These are phyloP conservation scores for Lodderomyces theae DNA, from an alignment of 1,139 yeast species.

Conservation along the genomic window DNA sequence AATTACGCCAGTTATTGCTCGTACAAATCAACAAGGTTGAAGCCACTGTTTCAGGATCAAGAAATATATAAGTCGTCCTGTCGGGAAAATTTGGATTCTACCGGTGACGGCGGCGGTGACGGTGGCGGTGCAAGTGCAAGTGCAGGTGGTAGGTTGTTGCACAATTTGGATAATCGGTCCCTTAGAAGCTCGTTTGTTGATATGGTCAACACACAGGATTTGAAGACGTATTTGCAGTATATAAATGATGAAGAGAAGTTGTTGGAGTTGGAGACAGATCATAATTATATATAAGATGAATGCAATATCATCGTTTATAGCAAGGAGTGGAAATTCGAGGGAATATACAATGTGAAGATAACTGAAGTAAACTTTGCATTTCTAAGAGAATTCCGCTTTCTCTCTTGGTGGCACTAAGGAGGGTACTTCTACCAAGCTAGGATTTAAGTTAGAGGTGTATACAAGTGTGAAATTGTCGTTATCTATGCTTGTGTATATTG, in stretches of 20 bases:
- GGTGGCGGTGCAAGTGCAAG: too few relatives aligned
- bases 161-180: neutral
- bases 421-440: too few relatives aligned
- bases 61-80: neutral
- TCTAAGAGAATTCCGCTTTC: too few relatives aligned
- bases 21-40: conserved; percentile 6
- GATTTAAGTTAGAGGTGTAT: too few relatives aligned
- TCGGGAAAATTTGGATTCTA: neutral
- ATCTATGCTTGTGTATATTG: neutral
- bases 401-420: too few relatives aligned
- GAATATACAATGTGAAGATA: too few relatives aligned
- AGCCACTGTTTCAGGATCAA: conserved; percentile 2
- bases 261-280: neutral
- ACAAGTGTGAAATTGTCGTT: neutral
- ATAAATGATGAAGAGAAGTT: conserved; percentile 1
- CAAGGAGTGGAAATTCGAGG: too few relatives aligned
- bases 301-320: too few relatives aligned
- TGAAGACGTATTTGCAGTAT: neutral
- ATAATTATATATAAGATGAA: conserved; percentile 1
- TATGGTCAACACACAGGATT: conserved; percentile 1
- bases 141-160: neutral
- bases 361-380: too few relatives aligned
- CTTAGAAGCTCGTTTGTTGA: neutral
- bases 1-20: neutral
- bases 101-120: too few relatives aligned